phyloP scores from a whole-genome alignment of 2,329 filamentous ascomycete species.

The Penicillium sp. region DNA sequence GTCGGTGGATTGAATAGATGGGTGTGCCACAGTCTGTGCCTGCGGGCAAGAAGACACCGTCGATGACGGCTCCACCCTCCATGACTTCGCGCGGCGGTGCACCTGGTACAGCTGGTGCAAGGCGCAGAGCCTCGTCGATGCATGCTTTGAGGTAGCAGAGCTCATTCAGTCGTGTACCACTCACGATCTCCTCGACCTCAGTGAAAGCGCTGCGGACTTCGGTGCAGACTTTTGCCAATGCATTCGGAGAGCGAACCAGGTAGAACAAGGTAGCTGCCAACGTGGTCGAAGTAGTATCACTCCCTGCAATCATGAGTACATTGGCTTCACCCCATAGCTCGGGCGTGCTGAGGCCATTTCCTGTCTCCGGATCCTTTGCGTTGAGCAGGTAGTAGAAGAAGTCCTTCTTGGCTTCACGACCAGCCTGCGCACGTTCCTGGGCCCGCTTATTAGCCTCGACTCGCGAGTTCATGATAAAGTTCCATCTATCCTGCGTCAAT shows the following conservation, averaged over 20 bases:
- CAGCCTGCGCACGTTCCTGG: conserved; percentile 52
- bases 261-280: conserved; percentile 43
- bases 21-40: conserved; percentile 62
- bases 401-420: conserved; percentile 63
- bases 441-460: conserved; percentile 63
- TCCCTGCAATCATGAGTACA: conserved; percentile 66
- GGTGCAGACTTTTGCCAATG: conserved; percentile 30
- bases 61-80: conserved; percentile 35
- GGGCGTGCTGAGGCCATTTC: conserved; percentile 59
- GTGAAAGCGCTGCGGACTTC: conserved; percentile 37
- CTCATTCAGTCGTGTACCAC: conserved; percentile 32
- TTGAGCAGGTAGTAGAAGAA: conserved; percentile 73
- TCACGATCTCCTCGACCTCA: conserved; percentile 37
- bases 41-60: conserved; percentile 39
- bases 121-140: conserved; percentile 41
- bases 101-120: conserved; percentile 38
- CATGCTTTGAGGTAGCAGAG: conserved; percentile 41
- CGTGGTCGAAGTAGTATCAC: conserved; percentile 67
- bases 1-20: conserved; percentile 66
- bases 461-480: conserved; percentile 68
- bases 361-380: conserved; percentile 66
- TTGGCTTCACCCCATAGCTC: conserved; percentile 70
- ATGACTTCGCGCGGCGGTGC: conserved; percentile 39
- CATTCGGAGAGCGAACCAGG: conserved; percentile 33
- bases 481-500: conserved; percentile 61